Percentiles rank a stretch among this genome's conserved stretches.
Conservation (phyloP, 2,329 filamentous ascomycete genomes). For the Penicillium sclerotigenum region DNA sequence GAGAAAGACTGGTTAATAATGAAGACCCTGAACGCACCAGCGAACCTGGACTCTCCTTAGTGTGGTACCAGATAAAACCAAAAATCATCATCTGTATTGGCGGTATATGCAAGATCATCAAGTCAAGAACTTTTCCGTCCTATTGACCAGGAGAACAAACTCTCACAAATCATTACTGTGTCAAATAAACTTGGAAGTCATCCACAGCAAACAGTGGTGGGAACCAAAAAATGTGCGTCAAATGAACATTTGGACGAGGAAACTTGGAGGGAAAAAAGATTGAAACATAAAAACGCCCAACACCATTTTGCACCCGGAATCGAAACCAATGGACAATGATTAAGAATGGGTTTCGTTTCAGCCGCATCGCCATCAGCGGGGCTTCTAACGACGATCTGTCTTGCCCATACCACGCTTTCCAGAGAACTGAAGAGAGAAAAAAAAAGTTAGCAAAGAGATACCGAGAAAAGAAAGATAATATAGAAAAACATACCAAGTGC, state of each 20-base stretch:
- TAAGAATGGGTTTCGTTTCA: conserved; percentile 30
- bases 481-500: conserved; percentile 71
- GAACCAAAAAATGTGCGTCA: conserved; percentile 14
- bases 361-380: conserved; percentile 18
- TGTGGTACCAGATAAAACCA: neutral
- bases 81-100: conserved; percentile 23
- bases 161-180: conserved; percentile 20
- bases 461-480: neutral
- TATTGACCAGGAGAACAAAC: conserved; percentile 20
- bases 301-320: conserved; percentile 33
- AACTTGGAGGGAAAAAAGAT: conserved; percentile 5
- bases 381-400: conserved; percentile 52
- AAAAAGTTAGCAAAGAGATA: conserved; percentile 30
- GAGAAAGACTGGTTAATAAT: neutral
- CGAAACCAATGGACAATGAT: conserved; percentile 29
- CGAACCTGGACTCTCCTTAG: neutral
- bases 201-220: conserved; percentile 15
- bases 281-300: conserved; percentile 21
- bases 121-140: conserved; percentile 28
- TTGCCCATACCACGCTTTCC: conserved; percentile 95
- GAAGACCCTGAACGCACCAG: neutral
- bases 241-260: conserved; percentile 16
- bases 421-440: conserved; percentile 56
- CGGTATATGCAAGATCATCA: conserved; percentile 27
- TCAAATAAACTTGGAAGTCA: conserved; percentile 9